Base-by-base conservation (phyloP, 257 asterid genomes). In the Nicotiana tomentosiformis region DNA sequence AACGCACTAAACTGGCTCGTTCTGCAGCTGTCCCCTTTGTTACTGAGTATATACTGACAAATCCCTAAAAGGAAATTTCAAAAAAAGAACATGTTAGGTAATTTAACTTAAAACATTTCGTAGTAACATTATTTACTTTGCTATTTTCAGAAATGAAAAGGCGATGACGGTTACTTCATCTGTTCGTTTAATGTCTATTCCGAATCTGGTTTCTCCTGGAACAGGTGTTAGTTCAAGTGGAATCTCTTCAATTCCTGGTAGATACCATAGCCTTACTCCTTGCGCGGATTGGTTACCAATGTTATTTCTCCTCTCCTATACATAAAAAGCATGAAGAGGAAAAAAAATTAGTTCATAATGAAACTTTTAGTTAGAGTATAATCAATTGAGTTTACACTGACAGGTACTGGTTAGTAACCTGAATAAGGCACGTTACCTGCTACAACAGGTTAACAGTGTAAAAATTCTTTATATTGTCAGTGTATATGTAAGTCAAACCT, bases 221-320 rank as follows among this genome's bases (percentile, higher is more conserved):
- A 65, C 83, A 5, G 91, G 91, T 56, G 78, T 76, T 10, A 90
- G 81, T 67, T 84, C 86, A 10, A 86, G 18, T 15, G 87, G 82
- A 35, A 86, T 35, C 85, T 91, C 93, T 33, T 86, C 81, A 3
- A 86, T 62, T 33, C 93, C 92, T 0, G 92, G 93, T 5, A 91
- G 83, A 79, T 88, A 91, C 92, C 93, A 90, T 10, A 91, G 84
- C 61, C 93, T 84, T 64, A 88, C 83, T 23, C 90, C 90, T 33
- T 84, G 89, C 32, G 77, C 83, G 0, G 84, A 55, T 81, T 87
- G 89, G 66, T 82, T 12, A 8, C 67, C 67, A 20, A 64, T 49
- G 2, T 4, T 80, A 53, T 67, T 86, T 60, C 66, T 84, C 84
- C 17, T 87, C 77, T 83, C 89, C 90, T 88, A 69, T 1, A 11